Base-by-base conservation (phyloP, 345 rosid genomes). In the Conringia planisiliqua region DNA sequence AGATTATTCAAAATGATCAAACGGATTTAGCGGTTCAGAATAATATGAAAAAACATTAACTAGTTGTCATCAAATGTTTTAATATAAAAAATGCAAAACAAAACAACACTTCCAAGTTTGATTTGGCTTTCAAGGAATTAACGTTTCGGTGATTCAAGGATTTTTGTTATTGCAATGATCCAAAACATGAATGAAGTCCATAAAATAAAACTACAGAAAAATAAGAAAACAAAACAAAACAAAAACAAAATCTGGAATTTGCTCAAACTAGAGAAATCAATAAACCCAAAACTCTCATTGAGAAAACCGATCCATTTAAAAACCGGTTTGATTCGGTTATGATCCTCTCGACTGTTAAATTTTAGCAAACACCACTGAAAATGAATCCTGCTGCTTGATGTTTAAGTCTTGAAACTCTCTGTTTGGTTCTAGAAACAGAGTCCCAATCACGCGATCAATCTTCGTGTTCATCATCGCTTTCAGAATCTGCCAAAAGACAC, bases 381-480 rank as follows among this genome's bases (percentile, higher is more conserved):
- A 52, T 9, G 35, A 29, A 48, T 52, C 44, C 13, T 26, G 4
- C 14, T 33, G 11, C 48, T 44, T 56, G 58, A 44, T 55, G 50
- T 44, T 56, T 29, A 54, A 55, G 20, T 30, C 20, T n/a, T 10
- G 14, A 43, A 46, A 6, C 27, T 38, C 56, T 60, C 69, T 60
- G 38, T 42, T 51, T 5, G 20, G 51, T 11, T 66, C 33, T 10
- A 26, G 38, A 33, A 59, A 32, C 59, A 61, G 56, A 51, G 9
- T 42, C 43, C 43, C 24, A 35, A 35, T 12, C 44, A 2, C 11
- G 36, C 12, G 4, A 73, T 90, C 80, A 93, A 82, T 93, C 92
- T 62, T 88, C 86, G 42, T 91, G 97, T 48, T 85, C 96, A 51
- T 81, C 87, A 17, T 93, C 98, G 51, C 77, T 85, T 78, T 93